phyloP scores from a whole-genome alignment of 306 rosid genomes.

The Quercus berberidifolia region DNA sequence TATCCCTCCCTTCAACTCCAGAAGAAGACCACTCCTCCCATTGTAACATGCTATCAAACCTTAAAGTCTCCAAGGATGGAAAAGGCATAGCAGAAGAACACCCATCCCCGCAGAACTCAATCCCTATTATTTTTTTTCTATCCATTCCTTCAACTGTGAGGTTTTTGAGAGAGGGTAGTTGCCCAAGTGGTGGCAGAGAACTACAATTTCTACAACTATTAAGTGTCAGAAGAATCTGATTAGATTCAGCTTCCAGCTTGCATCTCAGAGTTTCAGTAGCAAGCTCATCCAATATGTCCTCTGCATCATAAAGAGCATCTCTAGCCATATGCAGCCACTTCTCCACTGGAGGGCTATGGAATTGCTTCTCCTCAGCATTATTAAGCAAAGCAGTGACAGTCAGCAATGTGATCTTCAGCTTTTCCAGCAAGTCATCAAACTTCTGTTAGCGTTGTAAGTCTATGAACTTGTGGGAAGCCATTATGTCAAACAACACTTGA shows the following conservation, averaged over 20 bases:
- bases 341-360: slow-evolving; percentile 18
- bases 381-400: slow-evolving; percentile 20
- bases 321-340: slow-evolving; percentile 33
- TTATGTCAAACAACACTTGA: slow-evolving; percentile 27
- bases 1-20: slow-evolving; percentile 20
- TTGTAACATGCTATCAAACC: slow-evolving; percentile 25
- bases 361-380: slow-evolving; percentile 39
- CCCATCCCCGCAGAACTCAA: slow-evolving; percentile 18
- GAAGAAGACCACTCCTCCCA: slow-evolving; percentile 32
- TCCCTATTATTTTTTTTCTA: slow-evolving; percentile 2
- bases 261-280: slow-evolving; percentile 17
- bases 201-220: slow-evolving; percentile 17
- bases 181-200: slow-evolving; percentile 31
- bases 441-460: slow-evolving; percentile 10
- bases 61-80: slow-evolving; percentile 21
- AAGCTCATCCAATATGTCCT: slow-evolving; percentile 31
- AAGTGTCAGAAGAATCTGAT: slow-evolving; percentile 6
- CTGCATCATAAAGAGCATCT: slow-evolving; percentile 28
- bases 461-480: slow-evolving; percentile 30
- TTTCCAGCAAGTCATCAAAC: slow-evolving; percentile 21
- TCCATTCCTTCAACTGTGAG: slow-evolving; percentile 28
- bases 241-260: slow-evolving; percentile 21
- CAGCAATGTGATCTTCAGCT: slow-evolving; percentile 23
- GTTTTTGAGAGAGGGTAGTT: slow-evolving; percentile 25
- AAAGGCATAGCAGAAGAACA: slow-evolving; percentile 12